A percentile compares a stretch with the other conserved stretches of the same genome.
Evolutionary conservation across 257 asterid species (phyloP).

Genomic region (Asclepias syriaca): DNA sequence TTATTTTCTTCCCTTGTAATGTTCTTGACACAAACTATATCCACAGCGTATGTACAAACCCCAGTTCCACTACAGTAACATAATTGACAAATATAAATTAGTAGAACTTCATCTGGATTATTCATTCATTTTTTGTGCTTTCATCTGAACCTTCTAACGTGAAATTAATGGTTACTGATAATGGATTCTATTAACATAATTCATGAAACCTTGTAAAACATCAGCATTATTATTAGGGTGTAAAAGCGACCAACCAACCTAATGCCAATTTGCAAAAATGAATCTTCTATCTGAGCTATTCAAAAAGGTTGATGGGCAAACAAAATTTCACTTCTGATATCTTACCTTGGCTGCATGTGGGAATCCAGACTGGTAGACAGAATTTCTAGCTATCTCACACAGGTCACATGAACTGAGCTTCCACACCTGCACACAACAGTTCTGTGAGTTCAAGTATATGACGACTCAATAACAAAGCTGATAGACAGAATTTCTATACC

Average conservation of each 20-base stretch:
- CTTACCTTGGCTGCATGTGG: constrained; percentile 77
- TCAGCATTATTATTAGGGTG: too few species aligned
- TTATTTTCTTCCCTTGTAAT: too few species aligned
- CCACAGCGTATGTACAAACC: too few species aligned
- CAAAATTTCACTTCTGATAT: background rate
- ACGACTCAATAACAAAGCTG: constrained; percentile 7
- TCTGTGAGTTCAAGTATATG: constrained; percentile 16
- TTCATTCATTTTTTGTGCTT: too few species aligned
- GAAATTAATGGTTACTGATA: too few species aligned
- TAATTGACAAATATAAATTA: background rate
- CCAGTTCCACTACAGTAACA: too few species aligned
- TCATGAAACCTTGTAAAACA: too few species aligned
- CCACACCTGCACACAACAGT: constrained; percentile 61
- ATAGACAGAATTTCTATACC: constrained; percentile 32
- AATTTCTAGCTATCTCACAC: constrained; percentile 89
- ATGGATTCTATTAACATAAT: too few species aligned
- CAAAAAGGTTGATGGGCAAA: background rate
- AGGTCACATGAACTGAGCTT: constrained; percentile 95
- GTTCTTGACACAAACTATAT: too few species aligned
- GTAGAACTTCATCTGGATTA: background rate
- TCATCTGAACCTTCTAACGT: too few species aligned
- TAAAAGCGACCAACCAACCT: too few species aligned
- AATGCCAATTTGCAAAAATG: background rate
- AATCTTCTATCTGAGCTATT: background rate
- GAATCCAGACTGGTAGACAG: constrained; percentile 95